Evolutionary conservation across 164 flowering plant species (phyloP), one percentile per base, ranked within the genome.

Genomic region (Vitis riparia): DNA sequence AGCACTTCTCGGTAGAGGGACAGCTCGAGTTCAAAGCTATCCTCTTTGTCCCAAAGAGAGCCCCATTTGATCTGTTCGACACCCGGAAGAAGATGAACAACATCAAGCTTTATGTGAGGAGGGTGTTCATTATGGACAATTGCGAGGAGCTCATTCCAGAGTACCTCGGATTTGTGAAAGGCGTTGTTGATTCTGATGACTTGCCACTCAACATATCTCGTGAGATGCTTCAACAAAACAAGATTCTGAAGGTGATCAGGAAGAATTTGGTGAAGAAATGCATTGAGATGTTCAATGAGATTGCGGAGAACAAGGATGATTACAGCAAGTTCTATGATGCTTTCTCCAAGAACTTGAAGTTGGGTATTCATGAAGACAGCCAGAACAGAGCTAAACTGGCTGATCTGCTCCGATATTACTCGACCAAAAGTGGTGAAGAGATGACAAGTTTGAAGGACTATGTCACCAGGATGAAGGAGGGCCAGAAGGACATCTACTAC

Each of bases 181-280:
- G 91, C 23, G 89, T 89, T 9, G 91, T 89, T 0, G 93, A 89
- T 51, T 89, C 93, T 19, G 90, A 87, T 76, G 93, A 89, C 51
- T 68, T 89, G 71, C 93, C 93, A 8, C 93, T 89, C 65, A 89
- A 89, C 86, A 89, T 89, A 48, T 89, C 93, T 60, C 90, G 93
- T 65, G 93, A 89, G 73, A 89, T 74, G 88, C 78, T 89, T 49
- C 93, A 87, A 57, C 93, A 89, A 81, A 89, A 89, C 88, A 89
- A 89, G 81, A 89, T 89, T 58, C 76, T 89, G 12, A 89, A 89
- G 77, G 93, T 89, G 55, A 89, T 87, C 73, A 82, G 89, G 80
- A 89, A 89, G 85, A 89, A 87, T 58, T 76, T 89, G 9, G 93
- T 87, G 74, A 89, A 89, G 86, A 89, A 89, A 59, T 89, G 93